phyloP scores from a whole-genome alignment of 305 asterid species.

The Withania somnifera region DNA sequence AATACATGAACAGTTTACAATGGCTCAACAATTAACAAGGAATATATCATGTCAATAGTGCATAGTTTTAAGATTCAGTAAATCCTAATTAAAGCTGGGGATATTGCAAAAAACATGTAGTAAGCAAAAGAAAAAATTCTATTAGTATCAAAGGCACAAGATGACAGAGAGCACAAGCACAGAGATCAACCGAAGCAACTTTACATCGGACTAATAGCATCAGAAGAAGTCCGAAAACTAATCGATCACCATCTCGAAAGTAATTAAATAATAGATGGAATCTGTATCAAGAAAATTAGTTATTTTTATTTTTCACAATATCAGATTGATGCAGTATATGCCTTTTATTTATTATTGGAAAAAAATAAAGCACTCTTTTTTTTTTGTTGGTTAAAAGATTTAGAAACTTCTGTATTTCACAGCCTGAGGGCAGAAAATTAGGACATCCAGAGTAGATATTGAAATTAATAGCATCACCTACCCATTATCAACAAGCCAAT shows the following conservation, averaged over 20 bases:
- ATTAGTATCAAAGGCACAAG: background rate
- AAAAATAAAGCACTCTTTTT: background rate
- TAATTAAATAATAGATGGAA: background rate
- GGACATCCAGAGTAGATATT: background rate
- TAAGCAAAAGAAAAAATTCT: background rate
- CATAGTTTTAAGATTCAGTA: background rate
- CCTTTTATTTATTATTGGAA: background rate
- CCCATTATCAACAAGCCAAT: constrained; percentile 94
- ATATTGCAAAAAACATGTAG: background rate
- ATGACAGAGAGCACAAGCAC: background rate
- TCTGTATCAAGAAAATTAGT: background rate
- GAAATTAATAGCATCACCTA: constrained; percentile 16
- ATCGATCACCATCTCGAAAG: background rate
- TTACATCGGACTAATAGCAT: background rate
- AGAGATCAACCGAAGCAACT: background rate
- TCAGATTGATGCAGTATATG: background rate
- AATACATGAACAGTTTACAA: background rate
- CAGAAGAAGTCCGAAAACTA: background rate
- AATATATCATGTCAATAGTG: background rate
- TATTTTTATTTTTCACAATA: background rate
- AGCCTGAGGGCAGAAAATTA: background rate
- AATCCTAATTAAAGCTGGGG: background rate
- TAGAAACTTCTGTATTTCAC: background rate
- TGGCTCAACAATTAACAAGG: background rate
- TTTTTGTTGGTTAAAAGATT: background rate